Evolutionary conservation across 345 rosid species (phyloP).

Genomic region (Trapa incisa): DNA sequence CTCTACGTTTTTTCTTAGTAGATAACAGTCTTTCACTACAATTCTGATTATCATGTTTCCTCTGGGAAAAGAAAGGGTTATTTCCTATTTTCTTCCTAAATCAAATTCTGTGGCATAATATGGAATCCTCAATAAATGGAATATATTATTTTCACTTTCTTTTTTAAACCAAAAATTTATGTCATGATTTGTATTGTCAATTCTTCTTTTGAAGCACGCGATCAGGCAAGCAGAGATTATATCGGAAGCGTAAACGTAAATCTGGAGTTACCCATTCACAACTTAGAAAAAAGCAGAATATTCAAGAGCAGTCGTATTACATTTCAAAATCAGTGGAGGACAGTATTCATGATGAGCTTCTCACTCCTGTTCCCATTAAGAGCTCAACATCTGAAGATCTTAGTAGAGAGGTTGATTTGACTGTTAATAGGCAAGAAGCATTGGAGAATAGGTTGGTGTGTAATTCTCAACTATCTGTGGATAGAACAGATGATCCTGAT

Average conservation of each 20-base stretch:
- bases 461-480: slow-evolving; percentile 21
- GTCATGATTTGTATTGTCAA: background rate
- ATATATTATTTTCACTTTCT: background rate
- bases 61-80: no score
- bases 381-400: slow-evolving; percentile 22
- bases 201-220: slow-evolving; percentile 40
- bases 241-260: slow-evolving; percentile 81
- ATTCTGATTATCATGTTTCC: no score
- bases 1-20: no score
- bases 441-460: slow-evolving; percentile 26
- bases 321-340: slow-evolving; percentile 19
- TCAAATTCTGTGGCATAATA: background rate
- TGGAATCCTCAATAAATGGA: background rate
- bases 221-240: slow-evolving; percentile 43
- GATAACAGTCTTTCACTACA: no score
- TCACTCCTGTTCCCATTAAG: slow-evolving; percentile 26
- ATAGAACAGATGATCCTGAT: slow-evolving; percentile 40
- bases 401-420: slow-evolving; percentile 24
- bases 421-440: slow-evolving; percentile 16
- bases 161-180: background rate
- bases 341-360: slow-evolving; percentile 24
- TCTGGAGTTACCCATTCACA: slow-evolving; percentile 37
- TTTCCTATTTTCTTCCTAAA: no score
- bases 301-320: slow-evolving; percentile 32
- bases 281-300: slow-evolving; percentile 74